Evolutionary conservation across 306 rosid genomes (phyloP), one percentile per base, ranked within the genome.

Genomic region (Styphnolobium japonicum): DNA sequence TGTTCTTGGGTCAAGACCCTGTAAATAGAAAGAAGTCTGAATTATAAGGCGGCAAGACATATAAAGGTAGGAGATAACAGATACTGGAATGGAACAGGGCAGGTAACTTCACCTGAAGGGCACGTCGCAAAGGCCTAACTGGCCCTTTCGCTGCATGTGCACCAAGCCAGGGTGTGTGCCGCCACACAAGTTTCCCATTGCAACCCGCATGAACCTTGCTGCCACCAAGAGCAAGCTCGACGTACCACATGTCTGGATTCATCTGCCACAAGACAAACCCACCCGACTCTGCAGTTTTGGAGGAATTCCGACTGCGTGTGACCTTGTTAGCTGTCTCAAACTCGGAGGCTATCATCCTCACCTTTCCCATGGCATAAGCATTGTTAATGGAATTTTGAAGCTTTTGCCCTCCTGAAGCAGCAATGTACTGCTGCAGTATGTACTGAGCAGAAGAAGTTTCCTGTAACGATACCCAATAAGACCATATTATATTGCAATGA

Each of bases 151-250:
- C 98, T 1, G 99, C 98, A 46, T 96, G 99, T 2, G 99, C 96
- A 63, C 99, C 99, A 2, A 93, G 94, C 99, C 99, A 96, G 12
- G 99, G 99, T 0, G 99, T 96, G 89, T 96, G 99, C 69, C 99
- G 87, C 99, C 99, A 96, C 15, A 96, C 99, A 14, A 96, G 92
- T 76, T 90, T 84, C 53, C 99, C 98, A 11, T 96, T 96, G 91
- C 98, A 96, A 71, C 99, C 99, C 4, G 99, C 99, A 45, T 90
- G 99, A 79, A 96, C 99, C 89, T 96, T 96, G 88, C 96, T 96
- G 40, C 94, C 99, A 45, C 98, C 99, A 48, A 96, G 89, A 62
- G 98, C 99, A 78, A 96, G 99, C 85, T 96, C 99, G 57, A 93
- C 99, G 58, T 96, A 96, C 99, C 99, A 96, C 99, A 89, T 96